phyloP scores from a whole-genome alignment of 352 stramenopile species.

The Phytophthora capsici region DNA sequence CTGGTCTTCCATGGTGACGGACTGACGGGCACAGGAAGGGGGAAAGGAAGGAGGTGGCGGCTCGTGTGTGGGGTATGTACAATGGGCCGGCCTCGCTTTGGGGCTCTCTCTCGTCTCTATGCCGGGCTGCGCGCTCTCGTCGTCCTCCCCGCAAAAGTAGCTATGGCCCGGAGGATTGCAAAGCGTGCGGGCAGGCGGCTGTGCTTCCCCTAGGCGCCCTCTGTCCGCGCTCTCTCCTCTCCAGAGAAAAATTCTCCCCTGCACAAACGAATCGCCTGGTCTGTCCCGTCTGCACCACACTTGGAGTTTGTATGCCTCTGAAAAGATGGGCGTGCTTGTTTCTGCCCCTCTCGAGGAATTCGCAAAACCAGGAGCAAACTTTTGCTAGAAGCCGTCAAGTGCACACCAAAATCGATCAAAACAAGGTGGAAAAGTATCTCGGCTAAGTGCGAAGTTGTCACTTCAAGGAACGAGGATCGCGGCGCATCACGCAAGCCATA shows the following conservation, averaged over 20 bases:
- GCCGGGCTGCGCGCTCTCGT: constrained; percentile 15
- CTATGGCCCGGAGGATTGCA: constrained; percentile 34
- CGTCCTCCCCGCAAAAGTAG: constrained; percentile 45
- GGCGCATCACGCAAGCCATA: constrained; percentile 37
- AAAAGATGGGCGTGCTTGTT: constrained; percentile 26
- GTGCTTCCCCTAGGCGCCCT: constrained; percentile 23
- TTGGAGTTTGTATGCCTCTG: constrained; percentile 24
- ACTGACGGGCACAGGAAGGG: constrained; percentile 6
- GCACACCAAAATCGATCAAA: constrained; percentile 2
- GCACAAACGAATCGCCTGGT: constrained; percentile 34
- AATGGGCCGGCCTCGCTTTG: constrained; percentile 2
- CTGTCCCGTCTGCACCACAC: constrained; percentile 22
- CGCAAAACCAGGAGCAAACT: constrained; percentile 19
- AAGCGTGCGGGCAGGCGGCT: constrained; percentile 14
- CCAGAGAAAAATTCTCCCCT: constrained; percentile 32
- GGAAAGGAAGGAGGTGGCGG: constrained; percentile 2
- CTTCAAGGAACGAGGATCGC: constrained; percentile 33
- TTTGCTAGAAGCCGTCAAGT: neutral
- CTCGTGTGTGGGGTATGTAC: neutral
- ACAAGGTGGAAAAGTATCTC: constrained; percentile 1
- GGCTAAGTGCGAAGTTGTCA: constrained; percentile 5
- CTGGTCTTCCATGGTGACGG: constrained; percentile 44
- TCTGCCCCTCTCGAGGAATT: constrained; percentile 11
- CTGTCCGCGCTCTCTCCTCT: constrained; percentile 30
- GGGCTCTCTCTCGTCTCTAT: constrained; percentile 14